Evolutionary conservation across 2,329 filamentous ascomycete species (phyloP).

Genomic region (Calonectria fujianensis): DNA sequence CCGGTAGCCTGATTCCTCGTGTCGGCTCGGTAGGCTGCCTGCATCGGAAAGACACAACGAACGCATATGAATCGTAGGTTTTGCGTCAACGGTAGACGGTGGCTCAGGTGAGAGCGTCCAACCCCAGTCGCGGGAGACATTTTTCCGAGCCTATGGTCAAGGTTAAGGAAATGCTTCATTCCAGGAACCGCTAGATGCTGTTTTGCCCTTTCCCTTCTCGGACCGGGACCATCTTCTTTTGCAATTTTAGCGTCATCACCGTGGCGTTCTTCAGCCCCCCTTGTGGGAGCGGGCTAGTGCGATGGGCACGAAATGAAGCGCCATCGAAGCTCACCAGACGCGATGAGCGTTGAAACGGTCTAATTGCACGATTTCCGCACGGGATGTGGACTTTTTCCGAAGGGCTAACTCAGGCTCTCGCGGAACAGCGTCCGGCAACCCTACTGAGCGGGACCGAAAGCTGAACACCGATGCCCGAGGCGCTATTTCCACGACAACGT

Average conservation of each 20-base stretch:
- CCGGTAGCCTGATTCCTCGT: background rate
- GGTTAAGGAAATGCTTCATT: conserved; percentile 11
- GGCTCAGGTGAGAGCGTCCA: conserved; percentile 9
- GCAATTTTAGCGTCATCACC: conserved; percentile 2
- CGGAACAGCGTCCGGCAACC: background rate
- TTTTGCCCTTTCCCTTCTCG: conserved; percentile 4
- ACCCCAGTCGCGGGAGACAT: background rate
- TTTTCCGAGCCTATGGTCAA: conserved; percentile 15
- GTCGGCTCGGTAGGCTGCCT: background rate
- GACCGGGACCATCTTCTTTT: background rate
- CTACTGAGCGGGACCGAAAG: background rate
- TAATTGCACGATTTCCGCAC: background rate
- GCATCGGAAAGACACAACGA: background rate
- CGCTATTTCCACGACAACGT: background rate
- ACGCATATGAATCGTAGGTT: background rate
- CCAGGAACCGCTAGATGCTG: background rate
- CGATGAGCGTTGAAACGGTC: conserved; percentile 20
- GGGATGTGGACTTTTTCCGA: background rate
- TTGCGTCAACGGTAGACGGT: background rate
- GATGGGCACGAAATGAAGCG: background rate
- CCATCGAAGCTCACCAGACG: background rate
- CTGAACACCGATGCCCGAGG: background rate
- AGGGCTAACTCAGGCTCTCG: background rate
- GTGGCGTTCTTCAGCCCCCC: background rate
- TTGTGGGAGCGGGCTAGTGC: conserved; percentile 1